Conservation (phyloP, 2,329 filamentous ascomycete genomes). For the Claviceps pusilla region DNA sequence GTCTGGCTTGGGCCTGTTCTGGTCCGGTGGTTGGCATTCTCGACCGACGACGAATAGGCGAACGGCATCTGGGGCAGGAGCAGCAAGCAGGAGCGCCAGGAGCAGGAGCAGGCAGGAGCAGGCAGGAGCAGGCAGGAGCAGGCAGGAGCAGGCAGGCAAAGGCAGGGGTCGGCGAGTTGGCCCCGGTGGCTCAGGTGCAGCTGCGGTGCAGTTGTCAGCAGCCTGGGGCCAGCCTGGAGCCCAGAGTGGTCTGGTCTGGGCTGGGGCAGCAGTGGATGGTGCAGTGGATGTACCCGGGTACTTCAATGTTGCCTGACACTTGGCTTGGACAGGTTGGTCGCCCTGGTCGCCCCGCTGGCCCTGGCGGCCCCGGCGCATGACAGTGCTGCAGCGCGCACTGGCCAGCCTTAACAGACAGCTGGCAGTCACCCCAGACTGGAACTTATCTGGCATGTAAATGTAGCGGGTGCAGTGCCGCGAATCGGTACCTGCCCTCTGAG, state of each 20-base stretch:
- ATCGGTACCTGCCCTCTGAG: neutral
- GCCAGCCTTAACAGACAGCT: too few relatives aligned
- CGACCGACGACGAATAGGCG: neutral
- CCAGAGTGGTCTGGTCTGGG: neutral
- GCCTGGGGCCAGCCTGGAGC: neutral
- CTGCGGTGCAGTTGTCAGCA: too few relatives aligned
- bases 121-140: neutral
- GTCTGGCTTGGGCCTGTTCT: neutral
- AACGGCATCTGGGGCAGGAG: neutral
- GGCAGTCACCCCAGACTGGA: neutral
- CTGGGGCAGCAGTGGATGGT: too few relatives aligned
- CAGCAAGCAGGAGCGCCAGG: neutral
- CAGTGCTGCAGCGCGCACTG: too few relatives aligned
- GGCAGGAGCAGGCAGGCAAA: neutral
- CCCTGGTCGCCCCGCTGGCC: too few relatives aligned
- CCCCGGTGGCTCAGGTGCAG: neutral
- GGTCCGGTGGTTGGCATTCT: neutral
- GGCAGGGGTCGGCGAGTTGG: neutral
- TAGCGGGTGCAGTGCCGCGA: neutral
- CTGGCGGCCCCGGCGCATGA: too few relatives aligned
- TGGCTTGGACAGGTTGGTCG: too few relatives aligned
- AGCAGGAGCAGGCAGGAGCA: neutral
- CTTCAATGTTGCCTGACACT: too few relatives aligned
- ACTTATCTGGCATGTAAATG: neutral
- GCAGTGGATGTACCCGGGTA: too few relatives aligned